Base-by-base conservation (phyloP, 352 stramenopile genomes). In the Phytophthora uliginosa region DNA sequence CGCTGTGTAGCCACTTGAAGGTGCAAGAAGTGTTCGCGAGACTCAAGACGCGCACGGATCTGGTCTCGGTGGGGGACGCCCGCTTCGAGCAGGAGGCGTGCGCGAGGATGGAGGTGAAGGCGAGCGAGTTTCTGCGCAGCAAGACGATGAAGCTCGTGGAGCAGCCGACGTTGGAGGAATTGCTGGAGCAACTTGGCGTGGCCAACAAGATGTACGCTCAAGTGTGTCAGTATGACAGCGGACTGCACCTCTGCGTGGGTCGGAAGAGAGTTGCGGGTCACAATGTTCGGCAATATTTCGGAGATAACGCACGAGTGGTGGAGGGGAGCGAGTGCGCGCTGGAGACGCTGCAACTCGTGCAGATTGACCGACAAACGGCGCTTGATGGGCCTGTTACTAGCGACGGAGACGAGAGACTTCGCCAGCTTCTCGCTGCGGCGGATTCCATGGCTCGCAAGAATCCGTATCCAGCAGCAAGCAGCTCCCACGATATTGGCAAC, bases 141-240 rank as follows among this genome's bases (percentile, higher is more conserved):
- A 91, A 91, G 64, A 89, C 82, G 50, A 70, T 91, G 69, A 89
- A 89, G 57, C 73, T 86, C 18, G 65, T 89, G 26, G 80, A 89
- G 3, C 59, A 74, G 10, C 84, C 84, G 15, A 78, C 69, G 56
- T 48, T 87, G 17, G 57, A 74, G 20, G 84, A 91, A 53, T 54
- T 91, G 7, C n/a, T 81, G 10, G 74, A 88, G 42, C 71, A 91
- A 36, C 64, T 91, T 42, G 63, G 67, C 31, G 76, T 91, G 69
- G 76, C 74, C 6, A 62, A 55, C 31, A 34, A 57, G 10, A 69
- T 86, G 52, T 85, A 77, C 53, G 72, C 81, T 8, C 69, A 77
- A 31, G 79, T 89, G 60, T 87, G 79, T 63, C 71, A 54, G 18
- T 77, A 87, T 51, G 64, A 72, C 13, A 60, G 69, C 24, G 79